Percentiles rank a stretch among this genome's conserved stretches.
phyloP scores from a whole-genome alignment of 1,139 yeast genomes.

The Geotrichum restrictum region DNA sequence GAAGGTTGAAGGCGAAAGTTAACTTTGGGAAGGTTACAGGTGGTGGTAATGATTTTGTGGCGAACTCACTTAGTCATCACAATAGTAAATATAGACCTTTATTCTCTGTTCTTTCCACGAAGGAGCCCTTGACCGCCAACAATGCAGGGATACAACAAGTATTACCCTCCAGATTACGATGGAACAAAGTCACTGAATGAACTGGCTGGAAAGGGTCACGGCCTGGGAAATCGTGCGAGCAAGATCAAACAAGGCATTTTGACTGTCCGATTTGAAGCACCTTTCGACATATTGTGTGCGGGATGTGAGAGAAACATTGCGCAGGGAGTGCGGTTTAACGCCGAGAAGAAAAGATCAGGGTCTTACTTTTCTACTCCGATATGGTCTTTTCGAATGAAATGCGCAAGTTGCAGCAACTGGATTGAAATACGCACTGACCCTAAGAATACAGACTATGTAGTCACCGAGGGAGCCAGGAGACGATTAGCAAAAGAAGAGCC shows the following conservation, averaged over 20 bases:
- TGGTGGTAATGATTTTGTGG: slow-evolving; percentile 21
- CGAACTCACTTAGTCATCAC: slow-evolving; percentile 10
- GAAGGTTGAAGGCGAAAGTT: slow-evolving; percentile 88
- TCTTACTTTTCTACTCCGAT: slow-evolving; percentile 34
- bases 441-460: slow-evolving; percentile 32
- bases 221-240: slow-evolving; percentile 32
- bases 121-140: not conserved
- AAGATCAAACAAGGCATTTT: slow-evolving; percentile 31
- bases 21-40: slow-evolving; percentile 66
- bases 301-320: slow-evolving; percentile 32
- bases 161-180: slow-evolving; percentile 40
- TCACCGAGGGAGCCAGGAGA: slow-evolving; percentile 30
- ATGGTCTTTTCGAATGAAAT: slow-evolving; percentile 35
- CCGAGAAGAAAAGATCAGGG: slow-evolving; percentile 35
- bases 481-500: not conserved
- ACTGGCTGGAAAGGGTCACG: slow-evolving; percentile 33
- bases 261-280: slow-evolving; percentile 37
- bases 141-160: slow-evolving; percentile 35
- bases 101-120: too few species aligned
- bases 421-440: slow-evolving; percentile 38
- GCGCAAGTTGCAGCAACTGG: slow-evolving; percentile 31
- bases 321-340: slow-evolving; percentile 38
- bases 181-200: slow-evolving; percentile 34
- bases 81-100: not conserved
- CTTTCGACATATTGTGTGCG: slow-evolving; percentile 33